phyloP scores from a whole-genome alignment of 179 eudicot genomes.

The Beta lomatogona region DNA sequence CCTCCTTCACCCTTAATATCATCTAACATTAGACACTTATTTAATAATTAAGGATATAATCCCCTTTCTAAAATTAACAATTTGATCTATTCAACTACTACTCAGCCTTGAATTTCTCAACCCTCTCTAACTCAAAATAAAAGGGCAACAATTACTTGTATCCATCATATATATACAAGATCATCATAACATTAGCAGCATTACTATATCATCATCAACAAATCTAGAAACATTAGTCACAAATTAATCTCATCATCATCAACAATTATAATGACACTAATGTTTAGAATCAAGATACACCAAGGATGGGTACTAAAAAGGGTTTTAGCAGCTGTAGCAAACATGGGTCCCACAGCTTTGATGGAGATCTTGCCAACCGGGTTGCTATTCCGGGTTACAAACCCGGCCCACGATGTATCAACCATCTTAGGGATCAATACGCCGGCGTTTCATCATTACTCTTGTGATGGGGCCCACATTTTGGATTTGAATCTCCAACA shows the following conservation, averaged over 20 bases:
- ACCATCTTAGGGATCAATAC: constrained; percentile 22
- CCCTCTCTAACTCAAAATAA: not conserved
- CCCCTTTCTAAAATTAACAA: not conserved
- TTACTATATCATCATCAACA: not conserved
- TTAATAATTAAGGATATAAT: no score
- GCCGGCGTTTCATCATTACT: constrained; percentile 27
- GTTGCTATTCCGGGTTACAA: constrained; percentile 31
- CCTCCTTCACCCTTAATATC: no score
- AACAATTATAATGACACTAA: not conserved
- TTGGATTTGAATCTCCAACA: constrained; percentile 27
- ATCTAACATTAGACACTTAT: no score
- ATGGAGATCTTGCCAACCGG: constrained; percentile 35
- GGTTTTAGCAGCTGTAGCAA: constrained; percentile 23
- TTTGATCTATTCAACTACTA: not conserved
- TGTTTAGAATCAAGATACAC: constrained; percentile 24
- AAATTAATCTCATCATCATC: no score
- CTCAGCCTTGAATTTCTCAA: constrained; percentile 18
- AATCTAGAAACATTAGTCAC: not conserved
- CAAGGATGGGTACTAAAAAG: constrained; percentile 33
- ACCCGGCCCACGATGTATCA: constrained; percentile 28
- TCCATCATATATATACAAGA: no score
- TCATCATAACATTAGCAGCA: not conserved
- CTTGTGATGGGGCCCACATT: constrained; percentile 19
- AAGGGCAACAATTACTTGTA: not conserved
- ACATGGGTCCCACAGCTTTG: constrained; percentile 28